phyloP scores from a whole-genome alignment of 164 flowering plant species.

The Nymphaea colorata region DNA sequence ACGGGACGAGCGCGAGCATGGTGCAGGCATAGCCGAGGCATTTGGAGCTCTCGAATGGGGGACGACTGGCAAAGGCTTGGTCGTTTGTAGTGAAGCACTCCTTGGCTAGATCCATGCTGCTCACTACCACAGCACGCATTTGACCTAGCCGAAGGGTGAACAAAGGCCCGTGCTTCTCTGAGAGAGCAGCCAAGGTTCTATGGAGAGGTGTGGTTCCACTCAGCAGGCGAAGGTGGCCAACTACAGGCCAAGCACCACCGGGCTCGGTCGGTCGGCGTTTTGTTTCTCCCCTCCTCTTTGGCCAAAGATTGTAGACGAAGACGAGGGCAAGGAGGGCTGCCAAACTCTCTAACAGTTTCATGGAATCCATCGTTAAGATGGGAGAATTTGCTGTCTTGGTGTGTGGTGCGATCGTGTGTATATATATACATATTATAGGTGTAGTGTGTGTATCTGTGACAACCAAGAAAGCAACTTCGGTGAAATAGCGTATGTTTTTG shows the following conservation, averaged over 20 bases:
- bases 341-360: too few relatives aligned
- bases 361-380: too few relatives aligned
- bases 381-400: too few relatives aligned
- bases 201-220: neutral
- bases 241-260: slow-evolving; percentile 4
- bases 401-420: too few relatives aligned
- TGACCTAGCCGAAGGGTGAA: slow-evolving; percentile 3
- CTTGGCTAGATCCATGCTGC: neutral
- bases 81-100: slow-evolving; percentile 8
- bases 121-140: neutral
- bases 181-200: neutral
- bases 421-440: too few relatives aligned
- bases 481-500: too few relatives aligned
- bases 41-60: neutral
- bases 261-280: neutral
- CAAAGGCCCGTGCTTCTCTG: slow-evolving; percentile 1
- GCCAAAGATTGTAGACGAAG: too few relatives aligned
- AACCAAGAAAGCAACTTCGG: too few relatives aligned
- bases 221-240: slow-evolving; percentile 4
- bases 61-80: neutral
- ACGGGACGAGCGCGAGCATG: neutral
- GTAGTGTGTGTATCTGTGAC: too few relatives aligned
- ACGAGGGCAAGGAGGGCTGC: too few relatives aligned
- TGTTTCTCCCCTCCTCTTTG: too few relatives aligned
- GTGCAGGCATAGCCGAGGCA: neutral